Conservation (phyloP, 2,329 filamentous ascomycete species). For the Chalara sp. region DNA sequence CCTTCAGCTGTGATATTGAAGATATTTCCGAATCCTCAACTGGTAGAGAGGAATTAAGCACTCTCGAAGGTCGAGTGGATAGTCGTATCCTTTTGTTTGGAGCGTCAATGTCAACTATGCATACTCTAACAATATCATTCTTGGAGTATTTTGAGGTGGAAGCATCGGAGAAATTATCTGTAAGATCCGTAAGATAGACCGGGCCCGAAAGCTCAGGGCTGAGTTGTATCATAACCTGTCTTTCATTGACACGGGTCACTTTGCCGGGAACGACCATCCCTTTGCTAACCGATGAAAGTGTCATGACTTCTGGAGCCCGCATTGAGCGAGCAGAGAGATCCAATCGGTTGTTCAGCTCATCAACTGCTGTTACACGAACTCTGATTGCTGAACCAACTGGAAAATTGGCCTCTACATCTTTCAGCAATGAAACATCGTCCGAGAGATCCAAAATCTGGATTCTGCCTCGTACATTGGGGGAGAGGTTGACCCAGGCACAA, state of each 20-base stretch:
- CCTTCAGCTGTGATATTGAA: constrained; percentile 61
- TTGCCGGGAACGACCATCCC: constrained; percentile 78
- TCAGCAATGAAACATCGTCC: constrained; percentile 74
- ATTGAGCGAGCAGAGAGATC: constrained; percentile 76
- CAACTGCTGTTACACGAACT: constrained; percentile 69
- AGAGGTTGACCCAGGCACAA: constrained; percentile 84
- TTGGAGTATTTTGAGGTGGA: constrained; percentile 70
- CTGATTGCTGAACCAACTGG: constrained; percentile 84
- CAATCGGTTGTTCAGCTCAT: constrained; percentile 66
- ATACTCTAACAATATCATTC: constrained; percentile 84
- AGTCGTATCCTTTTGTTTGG: constrained; percentile 79
- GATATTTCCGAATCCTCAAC: constrained; percentile 77
- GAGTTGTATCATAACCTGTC: constrained; percentile 78
- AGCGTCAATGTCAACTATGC: constrained; percentile 70
- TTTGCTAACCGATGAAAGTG: constrained; percentile 64
- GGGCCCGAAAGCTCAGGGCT: constrained; percentile 74
- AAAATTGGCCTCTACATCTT: constrained; percentile 72
- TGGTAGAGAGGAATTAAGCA: constrained; percentile 76
- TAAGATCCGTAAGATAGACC: constrained; percentile 75
- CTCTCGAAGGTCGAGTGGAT: constrained; percentile 79
- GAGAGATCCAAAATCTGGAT: constrained; percentile 78
- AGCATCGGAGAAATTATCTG: constrained; percentile 78
- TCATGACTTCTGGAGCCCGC: constrained; percentile 47
- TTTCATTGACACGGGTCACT: constrained; percentile 79
- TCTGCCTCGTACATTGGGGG: constrained; percentile 79